A percentile compares a stretch with the other conserved stretches of the same genome.
Evolutionary conservation across 2,329 filamentous ascomycete species (phyloP).

Genomic region (Fusarium keratoplasticum): DNA sequence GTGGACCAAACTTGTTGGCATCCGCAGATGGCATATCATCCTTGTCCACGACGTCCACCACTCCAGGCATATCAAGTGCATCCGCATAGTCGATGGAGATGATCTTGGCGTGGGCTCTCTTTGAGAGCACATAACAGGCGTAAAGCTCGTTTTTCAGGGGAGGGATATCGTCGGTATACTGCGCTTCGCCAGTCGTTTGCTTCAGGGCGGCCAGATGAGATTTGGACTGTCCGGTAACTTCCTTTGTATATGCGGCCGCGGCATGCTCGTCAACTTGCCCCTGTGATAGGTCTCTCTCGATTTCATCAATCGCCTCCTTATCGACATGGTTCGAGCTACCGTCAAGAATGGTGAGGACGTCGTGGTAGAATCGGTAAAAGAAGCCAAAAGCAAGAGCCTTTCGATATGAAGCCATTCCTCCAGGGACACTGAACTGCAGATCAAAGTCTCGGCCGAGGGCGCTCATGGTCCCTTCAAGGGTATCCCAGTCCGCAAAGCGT

Average conservation of each 20-base stretch:
- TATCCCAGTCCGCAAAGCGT: conserved; percentile 82
- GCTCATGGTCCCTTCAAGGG: conserved; percentile 89
- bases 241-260: conserved; percentile 82
- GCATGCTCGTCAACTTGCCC: conserved; percentile 83
- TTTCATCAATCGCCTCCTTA: conserved; percentile 81
- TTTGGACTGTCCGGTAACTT: conserved; percentile 85
- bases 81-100: conserved; percentile 78
- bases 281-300: conserved; percentile 84
- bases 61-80: conserved; percentile 86
- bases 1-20: conserved; percentile 92
- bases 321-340: conserved; percentile 65
- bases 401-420: conserved; percentile 96
- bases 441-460: conserved; percentile 92
- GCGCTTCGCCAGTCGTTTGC: conserved; percentile 92
- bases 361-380: conserved; percentile 98
- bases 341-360: conserved; percentile 75
- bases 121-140: conserved; percentile 88
- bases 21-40: conserved; percentile 81
- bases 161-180: conserved; percentile 97
- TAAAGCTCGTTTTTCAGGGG: conserved; percentile 88
- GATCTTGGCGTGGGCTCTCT: conserved; percentile 88
- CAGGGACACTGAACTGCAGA: conserved; percentile 88
- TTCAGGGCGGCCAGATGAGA: conserved; percentile 92
- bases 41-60: conserved; percentile 86
- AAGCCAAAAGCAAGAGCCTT: conserved; percentile 92